Conservation (phyloP, 73 alveolate species). For the Paramecium bursaria region DNA sequence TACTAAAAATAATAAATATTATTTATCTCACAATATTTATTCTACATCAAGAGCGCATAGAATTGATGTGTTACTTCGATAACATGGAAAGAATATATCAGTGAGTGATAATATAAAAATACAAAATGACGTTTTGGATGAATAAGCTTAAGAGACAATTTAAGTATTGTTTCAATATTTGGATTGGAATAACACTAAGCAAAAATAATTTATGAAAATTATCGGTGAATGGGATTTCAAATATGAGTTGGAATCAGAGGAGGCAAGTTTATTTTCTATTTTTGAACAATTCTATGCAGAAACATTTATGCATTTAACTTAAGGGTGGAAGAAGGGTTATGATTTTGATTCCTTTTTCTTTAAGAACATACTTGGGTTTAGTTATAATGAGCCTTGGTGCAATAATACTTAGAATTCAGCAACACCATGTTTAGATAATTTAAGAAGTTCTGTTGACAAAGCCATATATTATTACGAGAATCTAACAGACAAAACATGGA, state of each 20-base stretch:
- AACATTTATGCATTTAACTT: background rate
- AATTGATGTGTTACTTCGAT: background rate
- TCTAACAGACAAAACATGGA: background rate
- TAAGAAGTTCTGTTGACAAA: background rate
- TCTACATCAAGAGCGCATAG: constrained; percentile 71
- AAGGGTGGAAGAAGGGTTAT: background rate
- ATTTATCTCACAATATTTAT: background rate
- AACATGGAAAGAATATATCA: background rate
- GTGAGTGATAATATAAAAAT: constrained; percentile 21
- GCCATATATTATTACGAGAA: background rate
- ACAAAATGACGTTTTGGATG: constrained; percentile 26
- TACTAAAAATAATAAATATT: constrained; percentile 51
- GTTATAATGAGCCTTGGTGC: background rate
- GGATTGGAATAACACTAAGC: background rate
- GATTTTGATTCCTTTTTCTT: background rate
- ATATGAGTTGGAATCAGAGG: background rate
- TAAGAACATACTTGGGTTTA: background rate
- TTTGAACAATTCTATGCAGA: constrained; percentile 20
- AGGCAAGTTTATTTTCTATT: constrained; percentile 16
- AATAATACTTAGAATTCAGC: background rate
- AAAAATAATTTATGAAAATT: background rate
- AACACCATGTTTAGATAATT: background rate
- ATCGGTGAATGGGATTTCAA: constrained; percentile 6
- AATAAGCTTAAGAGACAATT: background rate
- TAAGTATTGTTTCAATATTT: background rate